Percentiles rank a stretch among this genome's conserved stretches.
phyloP scores from a whole-genome alignment of 192 early-diverging fungal species.

The Blastocladiella britannica region DNA sequence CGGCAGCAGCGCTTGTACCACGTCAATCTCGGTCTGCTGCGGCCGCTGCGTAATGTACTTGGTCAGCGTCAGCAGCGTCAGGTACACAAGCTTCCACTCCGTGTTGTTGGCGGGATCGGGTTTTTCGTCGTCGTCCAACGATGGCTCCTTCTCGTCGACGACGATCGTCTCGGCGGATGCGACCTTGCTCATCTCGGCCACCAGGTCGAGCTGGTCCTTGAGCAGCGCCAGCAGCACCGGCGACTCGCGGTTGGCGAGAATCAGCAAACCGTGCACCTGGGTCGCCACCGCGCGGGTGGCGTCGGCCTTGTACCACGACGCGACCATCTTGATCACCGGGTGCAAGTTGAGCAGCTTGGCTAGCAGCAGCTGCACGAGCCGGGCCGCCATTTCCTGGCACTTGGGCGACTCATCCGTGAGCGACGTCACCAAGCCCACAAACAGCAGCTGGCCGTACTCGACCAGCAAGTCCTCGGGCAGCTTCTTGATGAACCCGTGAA shows the following conservation, averaged over 20 bases:
- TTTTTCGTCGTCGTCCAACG: slow-evolving; percentile 11
- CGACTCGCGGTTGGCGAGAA: slow-evolving; percentile 1
- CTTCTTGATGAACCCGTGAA: slow-evolving; percentile 56
- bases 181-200: slow-evolving; percentile 5
- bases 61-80: slow-evolving; percentile 51
- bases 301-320: slow-evolving; percentile 40
- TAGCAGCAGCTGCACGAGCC: slow-evolving; percentile 46
- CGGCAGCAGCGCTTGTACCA: slow-evolving; percentile 23
- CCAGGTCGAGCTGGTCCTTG: not conserved
- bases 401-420: slow-evolving; percentile 83
- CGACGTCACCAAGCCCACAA: slow-evolving; percentile 61
- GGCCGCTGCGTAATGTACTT: slow-evolving; percentile 42
- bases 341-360: slow-evolving; percentile 32
- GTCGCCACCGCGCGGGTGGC: not conserved
- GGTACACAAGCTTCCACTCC: slow-evolving; percentile 74
- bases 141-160: slow-evolving; percentile 29
- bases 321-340: slow-evolving; percentile 43
- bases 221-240: not conserved
- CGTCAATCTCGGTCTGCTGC: slow-evolving; percentile 19
- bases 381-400: slow-evolving; percentile 72
- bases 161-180: slow-evolving; percentile 11
- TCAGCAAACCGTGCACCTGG: not conserved
- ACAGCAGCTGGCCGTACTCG: slow-evolving; percentile 59
- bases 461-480: slow-evolving; percentile 55
- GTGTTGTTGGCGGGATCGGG: too few relatives aligned